Base-by-base conservation (phyloP, 768 basidiomycete genomes). In the Boletus reticulatus region DNA sequence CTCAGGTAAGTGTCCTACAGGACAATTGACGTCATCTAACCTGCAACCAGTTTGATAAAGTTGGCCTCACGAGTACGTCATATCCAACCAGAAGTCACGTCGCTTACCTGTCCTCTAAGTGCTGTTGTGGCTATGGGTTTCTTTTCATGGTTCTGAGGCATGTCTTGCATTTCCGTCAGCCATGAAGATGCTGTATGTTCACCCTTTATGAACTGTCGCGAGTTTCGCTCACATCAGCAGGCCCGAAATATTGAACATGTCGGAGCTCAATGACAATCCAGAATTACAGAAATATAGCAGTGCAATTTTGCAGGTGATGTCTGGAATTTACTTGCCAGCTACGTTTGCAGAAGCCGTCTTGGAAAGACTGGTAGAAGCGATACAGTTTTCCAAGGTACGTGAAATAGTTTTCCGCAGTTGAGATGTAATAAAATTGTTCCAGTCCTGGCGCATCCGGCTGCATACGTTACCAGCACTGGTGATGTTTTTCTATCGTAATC, bases 361-460 rank as follows among this genome's bases (percentile, higher is more conserved):
- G 37, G 75, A 79, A 50, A 78, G 82, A 62, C 84, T 91, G 69
- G 80, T 87, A 31, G 72, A 75, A 36, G 88, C 89, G 17, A 84
- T 94, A 72, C 87, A 91, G 58, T 85, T 83, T 31, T 92, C 94
- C 27, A 80, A 80, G 63, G 93, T 91, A 66, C 67, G 81, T 58
- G 42, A 45, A 41, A 32, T 55, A 24, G 20, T 37, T 24, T 20
- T 51, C n/a, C 31, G 37, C 32, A 37, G 47, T 55, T 48, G 41
- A 60, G 43, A 41, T 43, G 31, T 67, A 10, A 69, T 32, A 31
- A 22, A 55, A 45, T 5, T 46, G 34, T 39, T 14, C 37, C 57
- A 94, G 92, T 93, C 91, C 8, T 97, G 94, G 94, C 83, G 91
- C 52, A 92, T 94, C 64, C 86, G 92, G 5, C 77, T 93, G 36